Percentiles rank a stretch among this genome's conserved stretches.
Evolutionary conservation across 139 green algal species (phyloP).

Genomic region (Pycnococcus provasolii): DNA sequence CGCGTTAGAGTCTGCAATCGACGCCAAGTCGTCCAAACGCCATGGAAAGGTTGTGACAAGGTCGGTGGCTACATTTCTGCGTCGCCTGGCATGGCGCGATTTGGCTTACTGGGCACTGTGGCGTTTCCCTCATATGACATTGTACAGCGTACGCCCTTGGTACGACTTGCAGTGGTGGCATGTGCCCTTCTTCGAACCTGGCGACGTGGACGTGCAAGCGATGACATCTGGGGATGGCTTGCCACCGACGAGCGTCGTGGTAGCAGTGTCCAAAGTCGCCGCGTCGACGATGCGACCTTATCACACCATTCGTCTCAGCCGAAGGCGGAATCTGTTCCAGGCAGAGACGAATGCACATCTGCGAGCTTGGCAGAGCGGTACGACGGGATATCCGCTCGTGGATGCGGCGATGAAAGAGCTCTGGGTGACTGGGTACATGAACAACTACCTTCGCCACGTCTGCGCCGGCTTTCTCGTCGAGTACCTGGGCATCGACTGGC

Average conservation of each 20-base stretch:
- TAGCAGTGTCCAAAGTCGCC: not conserved
- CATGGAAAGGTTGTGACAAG: not conserved
- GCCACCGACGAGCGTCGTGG: too few relatives aligned
- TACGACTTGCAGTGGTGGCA: conserved; percentile 8
- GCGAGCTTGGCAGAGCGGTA: conserved; percentile 20
- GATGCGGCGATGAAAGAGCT: conserved; percentile 51
- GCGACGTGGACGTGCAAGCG: too few relatives aligned
- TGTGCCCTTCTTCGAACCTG: not conserved
- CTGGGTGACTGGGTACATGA: conserved; percentile 50
- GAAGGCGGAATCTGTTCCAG: too few relatives aligned
- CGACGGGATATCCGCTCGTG: conserved; percentile 49
- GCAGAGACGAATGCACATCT: not conserved
- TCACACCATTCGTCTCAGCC: not conserved
- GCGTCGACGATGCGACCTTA: not conserved
- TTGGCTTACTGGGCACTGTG: conserved; percentile 61
- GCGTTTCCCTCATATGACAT: not conserved
- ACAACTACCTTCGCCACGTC: conserved; percentile 36
- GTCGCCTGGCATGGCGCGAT: conserved; percentile 53
- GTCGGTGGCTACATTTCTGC: conserved; percentile 4
- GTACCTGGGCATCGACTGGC: conserved; percentile 47
- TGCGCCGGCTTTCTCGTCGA: conserved; percentile 38
- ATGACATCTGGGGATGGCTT: too few relatives aligned
- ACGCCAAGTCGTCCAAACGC: too few relatives aligned
- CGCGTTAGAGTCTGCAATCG: too few relatives aligned
- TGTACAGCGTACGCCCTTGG: not conserved